Evolutionary conservation across 306 rosid genomes (phyloP).

Genomic region (Malus sylvestris): DNA sequence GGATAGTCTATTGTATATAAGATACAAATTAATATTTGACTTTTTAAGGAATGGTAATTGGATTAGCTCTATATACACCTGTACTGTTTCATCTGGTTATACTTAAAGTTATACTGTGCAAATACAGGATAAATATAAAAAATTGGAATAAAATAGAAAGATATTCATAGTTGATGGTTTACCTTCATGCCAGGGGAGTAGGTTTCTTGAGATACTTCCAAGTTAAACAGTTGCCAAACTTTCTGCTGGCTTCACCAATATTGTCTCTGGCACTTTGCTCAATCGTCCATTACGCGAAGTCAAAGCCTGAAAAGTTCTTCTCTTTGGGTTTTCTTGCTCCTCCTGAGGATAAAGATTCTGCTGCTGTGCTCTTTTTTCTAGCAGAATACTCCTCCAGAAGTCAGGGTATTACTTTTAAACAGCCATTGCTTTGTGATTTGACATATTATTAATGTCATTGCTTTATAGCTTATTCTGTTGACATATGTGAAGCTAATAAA

Average conservation of each 20-base stretch:
- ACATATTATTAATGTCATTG: not conserved
- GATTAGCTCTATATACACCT: too few species aligned
- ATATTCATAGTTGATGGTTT: constrained; percentile 9
- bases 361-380: constrained; percentile 33
- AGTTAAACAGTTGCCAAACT: constrained; percentile 82
- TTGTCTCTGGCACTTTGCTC: constrained; percentile 68
- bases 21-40: too few species aligned
- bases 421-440: constrained; percentile 9
- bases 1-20: too few species aligned
- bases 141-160: not conserved
- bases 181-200: constrained; percentile 63
- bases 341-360: constrained; percentile 41
- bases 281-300: constrained; percentile 62
- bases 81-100: too few species aligned
- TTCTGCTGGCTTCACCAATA: constrained; percentile 79
- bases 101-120: too few species aligned
- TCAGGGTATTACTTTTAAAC: constrained; percentile 39
- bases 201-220: constrained; percentile 87
- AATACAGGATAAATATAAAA: not conserved
- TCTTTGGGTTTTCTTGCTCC: constrained; percentile 67
- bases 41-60: too few species aligned
- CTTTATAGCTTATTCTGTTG: not conserved
- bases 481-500: not conserved
- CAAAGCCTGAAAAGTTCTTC: constrained; percentile 53
- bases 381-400: constrained; percentile 27